A percentile compares a stretch with the other conserved stretches of the same genome.
These are phyloP conservation scores for Dactylellina cionopaga DNA, from an alignment of 2,329 filamentous ascomycete genomes.

Conservation along the genomic window DNA sequence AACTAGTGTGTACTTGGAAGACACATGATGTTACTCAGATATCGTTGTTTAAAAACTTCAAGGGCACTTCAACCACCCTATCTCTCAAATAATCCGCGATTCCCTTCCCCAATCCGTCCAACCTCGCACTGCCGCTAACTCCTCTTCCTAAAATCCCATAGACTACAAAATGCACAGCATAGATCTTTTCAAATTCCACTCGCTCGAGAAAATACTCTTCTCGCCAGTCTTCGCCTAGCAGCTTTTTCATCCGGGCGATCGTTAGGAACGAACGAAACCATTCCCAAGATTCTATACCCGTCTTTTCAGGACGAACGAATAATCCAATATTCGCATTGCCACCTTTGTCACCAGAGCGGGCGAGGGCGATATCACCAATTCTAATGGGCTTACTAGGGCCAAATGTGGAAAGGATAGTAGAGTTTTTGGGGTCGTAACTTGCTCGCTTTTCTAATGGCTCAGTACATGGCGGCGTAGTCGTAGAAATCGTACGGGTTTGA, in stretches of 20 bases:
- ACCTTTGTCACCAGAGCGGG: conserved; percentile 62
- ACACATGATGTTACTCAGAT: too few relatives aligned
- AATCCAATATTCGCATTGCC: conserved; percentile 63
- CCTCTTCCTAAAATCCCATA: conserved; percentile 64
- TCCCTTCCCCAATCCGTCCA: conserved; percentile 67
- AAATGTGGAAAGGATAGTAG: too few relatives aligned
- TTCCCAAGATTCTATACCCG: conserved; percentile 64
- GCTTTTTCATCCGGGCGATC: conserved; percentile 59
- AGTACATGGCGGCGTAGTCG: too few relatives aligned
- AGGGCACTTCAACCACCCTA: conserved; percentile 62
- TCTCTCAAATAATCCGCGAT: conserved; percentile 67
- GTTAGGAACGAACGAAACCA: conserved; percentile 63
- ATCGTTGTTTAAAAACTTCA: conserved; percentile 38
- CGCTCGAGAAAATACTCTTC: conserved; percentile 63
- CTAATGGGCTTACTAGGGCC: too few relatives aligned
- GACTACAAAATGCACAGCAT: conserved; percentile 66
- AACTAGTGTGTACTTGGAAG: too few relatives aligned
- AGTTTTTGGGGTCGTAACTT: too few relatives aligned
- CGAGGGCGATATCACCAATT: conserved; percentile 64
- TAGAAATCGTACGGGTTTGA: too few relatives aligned
- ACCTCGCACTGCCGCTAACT: conserved; percentile 64
- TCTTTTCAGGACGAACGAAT: conserved; percentile 60
- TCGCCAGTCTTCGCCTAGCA: conserved; percentile 64
- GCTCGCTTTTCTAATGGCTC: too few relatives aligned
- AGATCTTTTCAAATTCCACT: conserved; percentile 64